These are phyloP conservation scores for Hyaloscypha finlandica DNA, from an alignment of 495 filamentous ascomycete genomes.

Conservation along the genomic window DNA sequence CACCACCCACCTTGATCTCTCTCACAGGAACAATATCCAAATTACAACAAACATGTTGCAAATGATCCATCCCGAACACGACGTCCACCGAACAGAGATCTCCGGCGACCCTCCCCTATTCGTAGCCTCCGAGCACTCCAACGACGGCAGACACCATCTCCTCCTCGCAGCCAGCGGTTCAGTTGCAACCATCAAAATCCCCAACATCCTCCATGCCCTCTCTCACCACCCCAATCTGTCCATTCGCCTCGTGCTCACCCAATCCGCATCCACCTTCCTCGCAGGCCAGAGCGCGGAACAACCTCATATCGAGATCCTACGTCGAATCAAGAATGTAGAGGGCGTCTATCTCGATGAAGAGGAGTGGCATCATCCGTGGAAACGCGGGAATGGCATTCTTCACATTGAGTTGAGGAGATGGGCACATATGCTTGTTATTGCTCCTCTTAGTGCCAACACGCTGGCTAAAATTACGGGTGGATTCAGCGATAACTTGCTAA, in stretches of 20 bases:
- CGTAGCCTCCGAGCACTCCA: slow-evolving; percentile 29
- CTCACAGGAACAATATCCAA: not conserved
- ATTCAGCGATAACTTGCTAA: slow-evolving; percentile 66
- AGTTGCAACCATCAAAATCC: slow-evolving; percentile 90
- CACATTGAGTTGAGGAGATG: slow-evolving; percentile 84
- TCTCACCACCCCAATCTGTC: slow-evolving; percentile 57
- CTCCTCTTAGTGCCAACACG: slow-evolving; percentile 76
- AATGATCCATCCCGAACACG: slow-evolving; percentile 14
- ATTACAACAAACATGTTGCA: slow-evolving; percentile 14
- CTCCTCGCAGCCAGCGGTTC: slow-evolving; percentile 74
- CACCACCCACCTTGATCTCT: slow-evolving; percentile 3
- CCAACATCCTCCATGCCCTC: slow-evolving; percentile 65
- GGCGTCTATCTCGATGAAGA: slow-evolving; percentile 74
- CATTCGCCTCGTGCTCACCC: slow-evolving; percentile 77
- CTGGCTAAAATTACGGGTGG: slow-evolving; percentile 76
- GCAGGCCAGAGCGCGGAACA: slow-evolving; percentile 68
- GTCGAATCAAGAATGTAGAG: slow-evolving; percentile 60
- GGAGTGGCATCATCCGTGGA: slow-evolving; percentile 79
- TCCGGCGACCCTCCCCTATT: slow-evolving; percentile 5
- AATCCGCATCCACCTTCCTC: slow-evolving; percentile 71
- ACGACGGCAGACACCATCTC: slow-evolving; percentile 72
- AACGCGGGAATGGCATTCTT: slow-evolving; percentile 64
- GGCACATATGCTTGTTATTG: slow-evolving; percentile 80
- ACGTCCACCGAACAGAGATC: not conserved
- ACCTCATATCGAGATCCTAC: slow-evolving; percentile 57